Evolutionary conservation across 208 protist species (phyloP).

Genomic region (Crithidia expoeki): DNA sequence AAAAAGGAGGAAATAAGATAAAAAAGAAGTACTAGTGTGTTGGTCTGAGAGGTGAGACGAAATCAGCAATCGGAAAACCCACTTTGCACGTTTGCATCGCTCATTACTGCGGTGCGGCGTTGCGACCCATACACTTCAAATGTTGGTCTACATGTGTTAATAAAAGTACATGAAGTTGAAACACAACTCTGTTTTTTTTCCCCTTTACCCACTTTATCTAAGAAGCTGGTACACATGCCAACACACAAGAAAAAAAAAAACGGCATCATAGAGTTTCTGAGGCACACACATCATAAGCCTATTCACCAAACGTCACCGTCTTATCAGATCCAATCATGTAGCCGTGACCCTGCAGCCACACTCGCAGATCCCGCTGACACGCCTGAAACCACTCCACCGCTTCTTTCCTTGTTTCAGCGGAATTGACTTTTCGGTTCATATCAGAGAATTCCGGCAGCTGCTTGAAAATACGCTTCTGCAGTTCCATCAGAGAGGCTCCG

Average conservation of each 20-base stretch:
- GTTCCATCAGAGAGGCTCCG: conserved; percentile 50
- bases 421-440: conserved; percentile 66
- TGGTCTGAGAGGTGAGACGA: no score
- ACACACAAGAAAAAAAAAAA: neutral
- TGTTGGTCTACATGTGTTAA: no score
- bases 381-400: conserved; percentile 76
- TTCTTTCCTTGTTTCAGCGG: conserved; percentile 40
- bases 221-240: no score
- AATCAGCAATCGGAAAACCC: no score
- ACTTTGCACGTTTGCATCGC: no score
- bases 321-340: conserved; percentile 63
- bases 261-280: neutral
- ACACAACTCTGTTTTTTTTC: no score
- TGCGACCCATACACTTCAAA: no score
- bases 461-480: conserved; percentile 75
- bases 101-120: no score
- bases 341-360: conserved; percentile 52
- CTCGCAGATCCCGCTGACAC: conserved; percentile 45
- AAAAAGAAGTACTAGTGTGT: no score
- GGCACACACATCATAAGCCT: neutral
- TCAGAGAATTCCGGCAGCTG: conserved; percentile 56
- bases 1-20: neutral
- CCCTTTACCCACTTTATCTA: no score
- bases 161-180: no score
- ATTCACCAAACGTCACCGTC: conserved; percentile 52